Base-by-base conservation (phyloP, 257 asterid genomes). In the Buddleja alternifolia region DNA sequence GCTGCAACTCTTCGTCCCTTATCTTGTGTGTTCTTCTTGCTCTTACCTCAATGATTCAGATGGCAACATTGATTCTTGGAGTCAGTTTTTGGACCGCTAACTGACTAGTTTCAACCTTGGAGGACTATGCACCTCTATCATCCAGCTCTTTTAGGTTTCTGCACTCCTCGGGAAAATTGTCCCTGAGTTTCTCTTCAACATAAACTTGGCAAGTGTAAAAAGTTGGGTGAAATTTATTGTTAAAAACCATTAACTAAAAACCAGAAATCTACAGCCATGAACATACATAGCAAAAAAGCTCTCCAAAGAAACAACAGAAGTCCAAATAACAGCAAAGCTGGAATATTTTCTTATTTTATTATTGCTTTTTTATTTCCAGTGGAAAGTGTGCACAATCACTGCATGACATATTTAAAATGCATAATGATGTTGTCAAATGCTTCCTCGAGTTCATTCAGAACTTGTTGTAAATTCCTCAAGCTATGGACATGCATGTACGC, bases 341-440 rank as follows among this genome's bases (percentile, higher is more conserved):
- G n/a, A n/a, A n/a, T n/a, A n/a, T n/a, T n/a, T 44, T 5, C 50
- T 50, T 61, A 52, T 70, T 70, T 71, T 71, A 61, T 70, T 42
- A 71, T 40, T 60, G 59, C 55, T 71, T 71, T 34, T 51, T 57
- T 9, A 71, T 45, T 50, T 63, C 25, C 63, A 63, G 52, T 14
- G 62, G 37, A 39, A 71, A 47, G 64, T 21, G 76, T 60, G 25
- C 64, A 63, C 4, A 71, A 21, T 55, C 40, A 39, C 20, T 39
- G 51, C 10, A 57, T 50, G 48, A 61, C 63, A 24, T 71, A 14
- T 41, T 61, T 62, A 34, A 63, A 70, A 17, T 61, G 64, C 37
- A 37, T 24, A 52, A 60, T 10, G 39, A 71, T 71, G 55, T 36
- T 44, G 17, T 60, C 63, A 71, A 61, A 71, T 6, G 53, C 64